Percentiles rank a stretch among this genome's conserved stretches.
Evolutionary conservation across 305 asterid genomes (phyloP).

Genomic region (Ilex paraguariensis): DNA sequence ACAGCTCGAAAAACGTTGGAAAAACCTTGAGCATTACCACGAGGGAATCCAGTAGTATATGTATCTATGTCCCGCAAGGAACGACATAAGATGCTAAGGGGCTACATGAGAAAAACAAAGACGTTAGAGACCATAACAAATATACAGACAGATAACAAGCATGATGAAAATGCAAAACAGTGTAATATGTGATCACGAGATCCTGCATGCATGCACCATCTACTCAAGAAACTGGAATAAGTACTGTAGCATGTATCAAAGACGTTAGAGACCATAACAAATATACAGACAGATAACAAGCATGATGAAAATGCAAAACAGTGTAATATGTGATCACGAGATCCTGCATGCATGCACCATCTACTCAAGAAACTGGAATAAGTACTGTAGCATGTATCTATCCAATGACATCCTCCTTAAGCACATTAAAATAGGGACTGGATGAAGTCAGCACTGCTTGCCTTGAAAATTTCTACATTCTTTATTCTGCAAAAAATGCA

Average conservation of each 20-base stretch:
- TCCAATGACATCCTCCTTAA: not conserved
- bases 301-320: not conserved
- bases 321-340: slow-evolving; percentile 2
- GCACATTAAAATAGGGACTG: slow-evolving; percentile 6
- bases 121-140: slow-evolving; percentile 5
- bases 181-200: slow-evolving; percentile 7
- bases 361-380: not conserved
- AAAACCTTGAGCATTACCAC: slow-evolving; percentile 65
- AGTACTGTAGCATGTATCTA: too few relatives aligned
- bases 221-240: not conserved
- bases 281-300: not conserved
- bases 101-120: slow-evolving; percentile 38
- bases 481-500: slow-evolving; percentile 58
- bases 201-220: slow-evolving; percentile 9
- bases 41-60: slow-evolving; percentile 89
- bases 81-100: slow-evolving; percentile 80
- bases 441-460: slow-evolving; percentile 24
- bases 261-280: not conserved
- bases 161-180: not conserved
- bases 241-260: too few relatives aligned
- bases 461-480: slow-evolving; percentile 79
- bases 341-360: slow-evolving; percentile 12
- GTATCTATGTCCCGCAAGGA: slow-evolving; percentile 85
- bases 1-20: slow-evolving; percentile 71
- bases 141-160: not conserved